A percentile compares a stretch with the other conserved stretches of the same genome.
Evolutionary conservation across 345 rosid genomes (phyloP).

Genomic region (Camelina hispida): DNA sequence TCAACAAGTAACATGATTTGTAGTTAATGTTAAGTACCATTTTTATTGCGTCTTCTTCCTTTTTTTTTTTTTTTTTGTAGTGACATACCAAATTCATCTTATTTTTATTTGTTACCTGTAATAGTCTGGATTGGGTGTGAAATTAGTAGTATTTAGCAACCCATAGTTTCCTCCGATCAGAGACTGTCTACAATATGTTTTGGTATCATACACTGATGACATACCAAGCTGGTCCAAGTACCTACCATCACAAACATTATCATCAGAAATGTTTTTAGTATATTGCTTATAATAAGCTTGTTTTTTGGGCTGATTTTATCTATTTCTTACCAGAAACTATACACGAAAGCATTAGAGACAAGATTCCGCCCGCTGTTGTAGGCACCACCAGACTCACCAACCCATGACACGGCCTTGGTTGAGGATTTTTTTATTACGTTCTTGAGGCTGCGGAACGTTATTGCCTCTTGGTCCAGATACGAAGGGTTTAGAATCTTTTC

Average conservation of each 20-base stretch:
- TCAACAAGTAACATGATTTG: slow-evolving; percentile 18
- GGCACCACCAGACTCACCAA: slow-evolving; percentile 97
- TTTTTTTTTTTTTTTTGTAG: neutral
- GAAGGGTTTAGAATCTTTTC: slow-evolving; percentile 83
- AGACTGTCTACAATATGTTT: slow-evolving; percentile 93
- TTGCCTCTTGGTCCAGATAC: slow-evolving; percentile 62
- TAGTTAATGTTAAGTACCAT: neutral
- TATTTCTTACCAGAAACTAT: slow-evolving; percentile 80
- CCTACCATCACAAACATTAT: slow-evolving; percentile 51
- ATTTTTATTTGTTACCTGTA: slow-evolving; percentile 55
- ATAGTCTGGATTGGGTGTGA: slow-evolving; percentile 91
- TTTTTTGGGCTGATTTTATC: neutral
- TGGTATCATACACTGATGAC: slow-evolving; percentile 70
- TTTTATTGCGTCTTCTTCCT: neutral
- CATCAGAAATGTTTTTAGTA: slow-evolving; percentile 8
- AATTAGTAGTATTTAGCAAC: slow-evolving; percentile 72
- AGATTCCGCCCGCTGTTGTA: slow-evolving; percentile 86
- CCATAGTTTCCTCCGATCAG: slow-evolving; percentile 92
- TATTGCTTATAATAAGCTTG: neutral
- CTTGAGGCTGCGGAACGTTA: slow-evolving; percentile 59
- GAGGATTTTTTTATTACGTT: slow-evolving; percentile 56
- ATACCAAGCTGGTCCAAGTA: slow-evolving; percentile 92
- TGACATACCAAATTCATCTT: neutral
- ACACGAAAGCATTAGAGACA: slow-evolving; percentile 85
- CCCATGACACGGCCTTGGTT: slow-evolving; percentile 76